Conservation (phyloP, 441 rosid species). For the Populus hybrid region DNA sequence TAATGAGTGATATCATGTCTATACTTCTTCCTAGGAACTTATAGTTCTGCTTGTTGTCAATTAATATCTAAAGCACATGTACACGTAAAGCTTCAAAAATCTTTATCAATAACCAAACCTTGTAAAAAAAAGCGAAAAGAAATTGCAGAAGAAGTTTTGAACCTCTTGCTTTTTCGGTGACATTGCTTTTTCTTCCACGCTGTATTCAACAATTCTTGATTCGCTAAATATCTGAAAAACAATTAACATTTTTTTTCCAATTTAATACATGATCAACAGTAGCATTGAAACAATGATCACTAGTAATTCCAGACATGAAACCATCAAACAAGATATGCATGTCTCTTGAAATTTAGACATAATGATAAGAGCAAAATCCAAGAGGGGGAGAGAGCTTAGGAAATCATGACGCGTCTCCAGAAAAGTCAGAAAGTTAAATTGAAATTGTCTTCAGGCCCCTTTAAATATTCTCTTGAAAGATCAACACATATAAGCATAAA, state of each 20-base stretch:
- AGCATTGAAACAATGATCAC: not conserved
- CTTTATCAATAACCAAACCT: not conserved
- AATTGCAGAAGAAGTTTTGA: slow-evolving; percentile 9
- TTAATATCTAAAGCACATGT: slow-evolving; percentile 44
- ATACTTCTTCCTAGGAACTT: slow-evolving; percentile 64
- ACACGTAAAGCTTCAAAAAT: not conserved
- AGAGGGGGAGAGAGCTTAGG: no score
- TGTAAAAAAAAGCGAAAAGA: not conserved
- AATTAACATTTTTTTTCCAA: not conserved
- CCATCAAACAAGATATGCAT: no score
- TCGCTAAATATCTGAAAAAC: slow-evolving; percentile 57
- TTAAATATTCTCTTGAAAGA: not conserved
- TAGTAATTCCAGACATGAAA: no score
- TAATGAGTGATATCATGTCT: slow-evolving; percentile 73
- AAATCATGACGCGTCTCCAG: no score
- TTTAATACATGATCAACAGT: not conserved
- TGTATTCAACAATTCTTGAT: slow-evolving; percentile 68
- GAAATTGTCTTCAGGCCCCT: no score
- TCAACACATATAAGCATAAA: not conserved
- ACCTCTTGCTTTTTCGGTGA: slow-evolving; percentile 69
- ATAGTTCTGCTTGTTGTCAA: slow-evolving; percentile 82
- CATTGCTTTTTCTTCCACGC: slow-evolving; percentile 41
- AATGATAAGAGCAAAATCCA: no score
- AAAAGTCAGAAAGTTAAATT: no score
- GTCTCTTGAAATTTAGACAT: no score